Conservation (phyloP, 352 stramenopile species). For the Plasmopara halstedii region DNA sequence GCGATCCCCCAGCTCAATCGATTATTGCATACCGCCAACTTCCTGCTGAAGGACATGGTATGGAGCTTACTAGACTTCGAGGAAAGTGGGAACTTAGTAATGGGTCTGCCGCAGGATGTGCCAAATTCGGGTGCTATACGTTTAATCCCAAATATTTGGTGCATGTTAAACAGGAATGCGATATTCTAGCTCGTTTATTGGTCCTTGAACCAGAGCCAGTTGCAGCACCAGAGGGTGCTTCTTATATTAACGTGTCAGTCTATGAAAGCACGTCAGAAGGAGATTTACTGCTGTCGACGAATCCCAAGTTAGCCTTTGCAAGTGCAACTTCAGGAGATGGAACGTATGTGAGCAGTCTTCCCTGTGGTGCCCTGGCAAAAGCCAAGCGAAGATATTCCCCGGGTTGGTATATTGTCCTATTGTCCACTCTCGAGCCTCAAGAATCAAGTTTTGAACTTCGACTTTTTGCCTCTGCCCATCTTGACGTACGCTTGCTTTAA, state of each 20-base stretch:
- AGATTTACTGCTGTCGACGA: constrained; percentile 51
- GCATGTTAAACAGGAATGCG: constrained; percentile 37
- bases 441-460: constrained; percentile 50
- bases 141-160: constrained; percentile 79
- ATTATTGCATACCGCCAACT: constrained; percentile 27
- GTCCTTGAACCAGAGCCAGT: constrained; percentile 15
- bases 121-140: constrained; percentile 74
- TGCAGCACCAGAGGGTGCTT: constrained; percentile 5
- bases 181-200: constrained; percentile 50
- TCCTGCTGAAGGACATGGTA: constrained; percentile 43
- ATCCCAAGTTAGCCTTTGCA: constrained; percentile 42
- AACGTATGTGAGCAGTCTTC: constrained; percentile 45
- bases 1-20: constrained; percentile 35
- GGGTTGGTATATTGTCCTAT: constrained; percentile 67
- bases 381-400: constrained; percentile 22
- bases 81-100: constrained; percentile 45
- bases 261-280: constrained; percentile 56
- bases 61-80: constrained; percentile 31
- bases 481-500: constrained; percentile 34
- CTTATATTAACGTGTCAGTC: constrained; percentile 68
- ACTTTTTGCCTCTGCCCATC: constrained; percentile 36
- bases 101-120: constrained; percentile 63
- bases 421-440: constrained; percentile 67
- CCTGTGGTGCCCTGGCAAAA: constrained; percentile 45
- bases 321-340: constrained; percentile 46